Percentiles rank a stretch among this genome's conserved stretches.
Conservation (phyloP, 768 basidiomycete genomes). For the Lentinula guzmanii region DNA sequence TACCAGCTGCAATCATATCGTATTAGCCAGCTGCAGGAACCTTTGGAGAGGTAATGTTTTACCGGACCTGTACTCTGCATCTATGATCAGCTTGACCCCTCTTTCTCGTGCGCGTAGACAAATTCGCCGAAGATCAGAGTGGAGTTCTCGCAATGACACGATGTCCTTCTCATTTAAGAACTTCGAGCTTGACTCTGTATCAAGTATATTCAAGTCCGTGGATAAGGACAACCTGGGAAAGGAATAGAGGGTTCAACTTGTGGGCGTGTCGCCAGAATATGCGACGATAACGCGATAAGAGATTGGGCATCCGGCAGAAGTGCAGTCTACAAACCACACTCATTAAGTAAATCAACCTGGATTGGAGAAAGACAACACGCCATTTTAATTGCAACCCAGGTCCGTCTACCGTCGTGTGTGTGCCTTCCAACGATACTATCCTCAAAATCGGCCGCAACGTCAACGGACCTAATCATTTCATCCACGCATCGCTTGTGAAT, state of each 20-base stretch:
- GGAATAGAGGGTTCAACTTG: constrained; percentile 26
- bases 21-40: neutral
- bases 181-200: constrained; percentile 2
- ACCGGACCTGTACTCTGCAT: constrained; percentile 74
- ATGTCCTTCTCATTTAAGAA: constrained; percentile 52
- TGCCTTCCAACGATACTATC: constrained; percentile 27
- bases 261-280: constrained; percentile 42
- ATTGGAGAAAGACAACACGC: constrained; percentile 29
- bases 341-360: neutral
- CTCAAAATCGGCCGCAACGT: constrained; percentile 80
- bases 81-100: constrained; percentile 68
- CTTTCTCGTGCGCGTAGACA: constrained; percentile 56
- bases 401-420: constrained; percentile 38
- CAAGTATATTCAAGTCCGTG: constrained; percentile 53
- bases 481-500: constrained; percentile 60
- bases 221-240: constrained; percentile 65
- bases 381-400: constrained; percentile 85
- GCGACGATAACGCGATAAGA: constrained; percentile 55
- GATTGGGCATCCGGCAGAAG: constrained; percentile 58
- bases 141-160: constrained; percentile 50
- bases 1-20: constrained; percentile 41
- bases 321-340: constrained; percentile 43
- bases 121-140: constrained; percentile 56
- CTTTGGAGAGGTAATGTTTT: neutral
- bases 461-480: constrained; percentile 73